Evolutionary conservation across 1,284 basidiomycete genomes (phyloP).

Genomic region (Pseudozyma flocculosa): DNA sequence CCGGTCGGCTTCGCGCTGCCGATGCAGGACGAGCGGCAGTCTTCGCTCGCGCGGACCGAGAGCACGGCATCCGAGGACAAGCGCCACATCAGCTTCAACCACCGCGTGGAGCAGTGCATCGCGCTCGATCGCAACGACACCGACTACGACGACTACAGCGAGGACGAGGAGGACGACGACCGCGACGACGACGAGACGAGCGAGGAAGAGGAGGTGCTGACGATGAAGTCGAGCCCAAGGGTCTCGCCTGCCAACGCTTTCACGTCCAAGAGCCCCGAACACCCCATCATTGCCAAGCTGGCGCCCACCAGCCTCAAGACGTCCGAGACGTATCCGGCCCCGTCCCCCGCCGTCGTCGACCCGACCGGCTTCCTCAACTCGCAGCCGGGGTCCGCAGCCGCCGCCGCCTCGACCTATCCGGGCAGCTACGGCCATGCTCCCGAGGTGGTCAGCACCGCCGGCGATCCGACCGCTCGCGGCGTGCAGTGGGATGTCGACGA

Average conservation of each 20-base stretch:
- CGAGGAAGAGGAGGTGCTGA: conserved; percentile 62
- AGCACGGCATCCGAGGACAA: conserved; percentile 57
- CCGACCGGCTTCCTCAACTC: conserved; percentile 46
- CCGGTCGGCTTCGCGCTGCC: conserved; percentile 15
- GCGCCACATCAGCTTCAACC: conserved; percentile 94
- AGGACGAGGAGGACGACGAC: conserved; percentile 59
- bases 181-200: conserved; percentile 63
- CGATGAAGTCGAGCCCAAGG: conserved; percentile 43
- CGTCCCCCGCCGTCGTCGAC: conserved; percentile 69
- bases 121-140: conserved; percentile 67
- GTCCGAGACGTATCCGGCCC: conserved; percentile 59
- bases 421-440: conserved; percentile 31
- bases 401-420: conserved; percentile 21
- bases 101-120: conserved; percentile 95
- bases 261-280: conserved; percentile 12
- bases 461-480: conserved; percentile 30
- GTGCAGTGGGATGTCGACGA: conserved; percentile 58
- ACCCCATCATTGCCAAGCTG: conserved; percentile 82
- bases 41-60: conserved; percentile 22
- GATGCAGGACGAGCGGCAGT: conserved; percentile 21
- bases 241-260: conserved; percentile 21
- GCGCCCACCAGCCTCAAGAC: conserved; percentile 91
- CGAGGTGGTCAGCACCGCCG: conserved; percentile 12
- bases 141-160: conserved; percentile 49
- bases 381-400: conserved; percentile 21